Evolutionary conservation across 208 protist species (phyloP).

Genomic region (Leishmania aethiopica): DNA sequence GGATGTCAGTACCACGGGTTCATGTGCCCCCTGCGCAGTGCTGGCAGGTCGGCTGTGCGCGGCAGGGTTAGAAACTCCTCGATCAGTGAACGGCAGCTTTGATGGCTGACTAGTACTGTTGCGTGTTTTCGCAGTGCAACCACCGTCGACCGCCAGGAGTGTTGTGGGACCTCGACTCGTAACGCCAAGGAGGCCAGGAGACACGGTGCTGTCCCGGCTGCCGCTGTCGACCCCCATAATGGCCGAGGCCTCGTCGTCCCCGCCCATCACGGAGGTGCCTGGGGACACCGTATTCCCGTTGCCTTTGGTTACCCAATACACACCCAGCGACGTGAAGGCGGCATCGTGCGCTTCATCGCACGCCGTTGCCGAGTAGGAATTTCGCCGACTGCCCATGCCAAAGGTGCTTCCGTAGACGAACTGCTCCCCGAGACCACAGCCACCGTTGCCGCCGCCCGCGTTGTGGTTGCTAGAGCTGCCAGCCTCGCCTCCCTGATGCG

Average conservation of each 20-base stretch:
- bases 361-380: conserved; percentile 7
- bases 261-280: not conserved
- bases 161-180: not conserved
- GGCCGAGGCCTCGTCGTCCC: not conserved
- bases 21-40: not conserved
- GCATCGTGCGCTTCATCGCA: not conserved
- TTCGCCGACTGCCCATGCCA: conserved; percentile 1
- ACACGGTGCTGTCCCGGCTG: not conserved
- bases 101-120: not conserved
- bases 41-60: not conserved
- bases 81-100: not conserved
- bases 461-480: not conserved
- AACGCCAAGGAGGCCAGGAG: not conserved
- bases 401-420: conserved; percentile 19
- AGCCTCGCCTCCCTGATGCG: not conserved
- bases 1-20: not conserved
- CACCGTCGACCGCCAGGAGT: too few species aligned
- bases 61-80: not conserved
- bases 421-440: not conserved
- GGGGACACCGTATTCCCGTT: not conserved
- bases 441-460: not conserved
- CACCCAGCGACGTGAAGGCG: not conserved
- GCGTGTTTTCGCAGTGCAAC: not conserved
- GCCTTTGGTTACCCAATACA: not conserved
- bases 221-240: not conserved